phyloP scores from a whole-genome alignment of 768 basidiomycete genomes.

The Dictyophora rubrovolvata region DNA sequence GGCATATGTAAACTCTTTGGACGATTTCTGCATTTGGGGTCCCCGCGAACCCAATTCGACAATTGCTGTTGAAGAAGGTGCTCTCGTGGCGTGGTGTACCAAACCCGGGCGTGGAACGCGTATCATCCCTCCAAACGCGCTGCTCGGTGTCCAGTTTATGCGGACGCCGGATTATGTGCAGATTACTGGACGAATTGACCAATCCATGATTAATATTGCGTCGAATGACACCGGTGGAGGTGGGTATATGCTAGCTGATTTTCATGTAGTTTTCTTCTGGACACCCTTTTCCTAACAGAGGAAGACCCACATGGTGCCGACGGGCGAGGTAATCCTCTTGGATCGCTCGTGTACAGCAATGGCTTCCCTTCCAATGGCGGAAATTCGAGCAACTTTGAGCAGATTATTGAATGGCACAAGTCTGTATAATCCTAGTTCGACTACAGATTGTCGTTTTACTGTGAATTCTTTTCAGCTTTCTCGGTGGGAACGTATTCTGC shows the following conservation, averaged over 20 bases:
- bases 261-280: background rate
- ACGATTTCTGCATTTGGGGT: constrained; percentile 25
- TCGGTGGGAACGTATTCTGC: constrained; percentile 57
- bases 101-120: constrained; percentile 62
- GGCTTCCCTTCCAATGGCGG: constrained; percentile 26
- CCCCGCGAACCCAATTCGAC: constrained; percentile 38
- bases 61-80: constrained; percentile 58
- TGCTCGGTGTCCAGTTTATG: constrained; percentile 56
- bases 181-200: constrained; percentile 55
- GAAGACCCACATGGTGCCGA: constrained; percentile 6
- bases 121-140: constrained; percentile 54
- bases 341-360: constrained; percentile 58
- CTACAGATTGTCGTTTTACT: background rate
- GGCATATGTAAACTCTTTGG: constrained; percentile 47
- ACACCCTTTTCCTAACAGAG: background rate
- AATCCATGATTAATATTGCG: constrained; percentile 43
- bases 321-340: constrained; percentile 73
- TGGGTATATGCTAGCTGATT: background rate
- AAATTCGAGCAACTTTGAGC: constrained; percentile 34
- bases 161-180: constrained; percentile 49
- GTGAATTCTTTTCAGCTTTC: constrained; percentile 43
- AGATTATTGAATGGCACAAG: constrained; percentile 64
- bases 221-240: constrained; percentile 55
- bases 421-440: constrained; percentile 20
- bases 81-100: constrained; percentile 73